A percentile compares a stretch with the other conserved stretches of the same genome.
These are phyloP conservation scores for Aspergillus bertholletiae DNA, from an alignment of 495 filamentous ascomycete species.

Conservation along the genomic window DNA sequence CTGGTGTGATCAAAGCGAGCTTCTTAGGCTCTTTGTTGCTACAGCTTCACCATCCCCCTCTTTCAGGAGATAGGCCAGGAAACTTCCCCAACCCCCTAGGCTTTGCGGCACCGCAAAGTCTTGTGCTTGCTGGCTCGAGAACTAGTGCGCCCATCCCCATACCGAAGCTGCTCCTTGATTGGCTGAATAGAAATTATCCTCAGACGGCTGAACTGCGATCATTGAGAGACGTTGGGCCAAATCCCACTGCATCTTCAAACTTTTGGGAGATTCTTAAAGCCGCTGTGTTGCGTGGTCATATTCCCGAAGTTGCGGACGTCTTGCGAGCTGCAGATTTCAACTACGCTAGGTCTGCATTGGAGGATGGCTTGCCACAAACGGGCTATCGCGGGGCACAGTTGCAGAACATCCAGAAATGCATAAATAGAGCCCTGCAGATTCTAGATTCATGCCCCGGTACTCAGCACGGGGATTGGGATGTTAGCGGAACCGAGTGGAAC, in stretches of 20 bases:
- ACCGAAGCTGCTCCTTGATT: conserved; percentile 72
- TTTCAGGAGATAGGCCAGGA: conserved; percentile 25
- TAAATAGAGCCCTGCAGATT: conserved; percentile 59
- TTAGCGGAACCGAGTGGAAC: conserved; percentile 70
- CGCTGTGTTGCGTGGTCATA: conserved; percentile 65
- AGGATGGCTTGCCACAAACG: conserved; percentile 54
- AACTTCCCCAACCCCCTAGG: conserved; percentile 19
- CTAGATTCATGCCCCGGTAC: conserved; percentile 69
- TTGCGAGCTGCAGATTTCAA: conserved; percentile 72
- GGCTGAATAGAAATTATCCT: conserved; percentile 68
- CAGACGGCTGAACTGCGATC: conserved; percentile 56
- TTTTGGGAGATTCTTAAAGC: conserved; percentile 79
- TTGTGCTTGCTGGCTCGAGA: conserved; percentile 30
- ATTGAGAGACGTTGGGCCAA: conserved; percentile 58
- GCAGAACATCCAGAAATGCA: conserved; percentile 64
- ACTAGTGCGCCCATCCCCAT: conserved; percentile 48
- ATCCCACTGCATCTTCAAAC: conserved; percentile 64
- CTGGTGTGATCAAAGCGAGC: conserved; percentile 64
- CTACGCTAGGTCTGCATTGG: conserved; percentile 55
- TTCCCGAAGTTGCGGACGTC: conserved; percentile 57
- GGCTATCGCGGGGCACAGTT: conserved; percentile 71
- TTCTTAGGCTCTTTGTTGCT: conserved; percentile 70
- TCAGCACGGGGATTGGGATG: conserved; percentile 66
- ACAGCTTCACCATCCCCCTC: conserved; percentile 67
- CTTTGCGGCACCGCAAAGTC: conserved; percentile 22